Base-by-base conservation (phyloP, 495 filamentous ascomycete genomes). In the Copromyces sp. region DNA sequence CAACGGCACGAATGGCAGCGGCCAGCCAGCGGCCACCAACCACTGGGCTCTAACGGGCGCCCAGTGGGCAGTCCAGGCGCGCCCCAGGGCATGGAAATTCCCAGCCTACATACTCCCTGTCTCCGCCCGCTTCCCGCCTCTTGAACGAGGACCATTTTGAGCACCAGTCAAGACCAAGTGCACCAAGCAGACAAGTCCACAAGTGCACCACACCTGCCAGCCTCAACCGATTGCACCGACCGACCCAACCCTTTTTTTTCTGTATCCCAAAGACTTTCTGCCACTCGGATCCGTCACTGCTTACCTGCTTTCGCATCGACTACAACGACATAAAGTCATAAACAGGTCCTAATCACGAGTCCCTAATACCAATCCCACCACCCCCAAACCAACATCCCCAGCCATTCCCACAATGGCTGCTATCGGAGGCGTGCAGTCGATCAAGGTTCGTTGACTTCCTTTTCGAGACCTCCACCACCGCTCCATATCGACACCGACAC, bases 371-470 rank as follows among this genome's bases (percentile, higher is more conserved):
- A 69, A 69, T 77, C 65, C 70, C 69, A 45, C 69, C 72, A 41
- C 73, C 59, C 75, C 69, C 68, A 70, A 69, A 69, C 73, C 72
- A 73, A 70, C 39, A 70, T n/a, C 35, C 59, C 47, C 68, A 75
- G 40, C 59, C 41, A 70, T 47, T 65, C 65, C 53, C 75, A 82
- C 74, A 73, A 89, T 89, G 87, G 83, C 86, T 73, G 81, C 82
- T 74, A 85, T 83, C 69, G 84, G 83, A 70, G 69, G 73, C 70
- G 84, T 85, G 70, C 85, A 88, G 77, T 88, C 86, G 71, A 82
- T 89, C 78, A 89, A 89, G 86, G 87, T 88, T 81, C 72, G 84
- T 78, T 69, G 24, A 42, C 59, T 17, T 40, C 53, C 53, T 35
- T 24, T 37, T 3, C 3, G 35, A 37, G 29, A 65, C 29, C 24